Base-by-base conservation (phyloP, 2,329 filamentous ascomycete species). In the Decorospora gaudefroyi region DNA sequence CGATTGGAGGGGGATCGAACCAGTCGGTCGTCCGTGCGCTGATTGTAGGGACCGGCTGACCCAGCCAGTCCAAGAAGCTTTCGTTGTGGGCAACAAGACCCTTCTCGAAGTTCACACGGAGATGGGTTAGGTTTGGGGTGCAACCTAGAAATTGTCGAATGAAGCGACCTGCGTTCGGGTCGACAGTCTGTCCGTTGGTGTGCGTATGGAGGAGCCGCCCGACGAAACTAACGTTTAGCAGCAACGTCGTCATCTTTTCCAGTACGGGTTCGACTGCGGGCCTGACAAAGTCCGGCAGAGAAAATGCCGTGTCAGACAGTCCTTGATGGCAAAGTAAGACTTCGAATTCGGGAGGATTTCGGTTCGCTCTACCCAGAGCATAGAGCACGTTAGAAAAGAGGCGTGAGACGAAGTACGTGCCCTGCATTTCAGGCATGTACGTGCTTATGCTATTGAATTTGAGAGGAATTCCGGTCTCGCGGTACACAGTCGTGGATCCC, bases 51-150 rank as follows among this genome's bases (percentile, higher is more conserved):
- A 26, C 28, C 4, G 53, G 31, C 9, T 29, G 43, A 33, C 28
- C 74, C 69, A 80, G 9, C 55, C 59, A 61, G 15, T 54, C 18
- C 2, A 80, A 42, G 8, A 80, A 51, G 1, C 61, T 53, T 11
- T 38, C 42, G 8, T 57, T 54, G 0, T 61, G 51, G 2, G 60
- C 41, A 3, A 55, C 41, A 4, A 42, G 12, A 3, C 39, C 36
- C 28, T 53, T 58, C 16, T 51, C 46, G 19, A 79, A 76, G 53
- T 83, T 84, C 29, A 84, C 57, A 2, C 81, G 74, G 4, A 85
- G 68, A 53, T 80, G 76, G 19, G 72, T 71, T 4, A 85, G 47
- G 12, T 77, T 76, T 3, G 64, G 47, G 1, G 72, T 61, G 18
- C 62, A 62, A 1, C 59, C 56, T 4, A 81, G 61, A 34, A 80